Evolutionary conservation across 2,329 filamentous ascomycete genomes (phyloP).

Genomic region (Beauveria sp.): DNA sequence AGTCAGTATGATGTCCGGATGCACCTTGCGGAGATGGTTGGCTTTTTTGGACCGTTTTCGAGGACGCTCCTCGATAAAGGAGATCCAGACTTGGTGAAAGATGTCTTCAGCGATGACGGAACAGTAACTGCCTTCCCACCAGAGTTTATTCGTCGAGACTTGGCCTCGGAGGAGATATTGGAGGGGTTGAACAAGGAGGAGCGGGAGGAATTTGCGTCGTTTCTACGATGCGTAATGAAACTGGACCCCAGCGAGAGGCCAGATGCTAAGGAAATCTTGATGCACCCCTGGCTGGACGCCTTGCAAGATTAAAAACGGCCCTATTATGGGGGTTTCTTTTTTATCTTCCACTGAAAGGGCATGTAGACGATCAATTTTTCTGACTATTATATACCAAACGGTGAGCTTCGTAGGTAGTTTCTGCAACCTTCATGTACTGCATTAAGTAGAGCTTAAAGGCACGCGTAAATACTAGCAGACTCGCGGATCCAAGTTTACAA

Average conservation of each 20-base stretch:
- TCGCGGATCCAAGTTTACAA: too few species aligned
- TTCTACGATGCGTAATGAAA: conserved; percentile 14
- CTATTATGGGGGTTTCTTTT: too few species aligned
- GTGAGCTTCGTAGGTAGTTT: too few species aligned
- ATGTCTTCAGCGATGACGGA: conserved; percentile 12
- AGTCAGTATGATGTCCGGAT: conserved; percentile 12
- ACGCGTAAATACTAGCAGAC: too few species aligned
- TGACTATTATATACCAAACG: too few species aligned
- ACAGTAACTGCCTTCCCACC: background rate
- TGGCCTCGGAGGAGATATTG: conserved; percentile 11
- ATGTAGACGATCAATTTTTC: too few species aligned
- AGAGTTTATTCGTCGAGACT: background rate
- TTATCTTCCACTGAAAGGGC: too few species aligned
- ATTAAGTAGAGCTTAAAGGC: too few species aligned
- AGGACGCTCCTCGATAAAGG: conserved; percentile 12
- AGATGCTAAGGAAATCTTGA: conserved; percentile 2
- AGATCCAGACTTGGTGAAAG: conserved; percentile 6
- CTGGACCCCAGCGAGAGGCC: conserved; percentile 14
- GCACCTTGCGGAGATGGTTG: conserved; percentile 16
- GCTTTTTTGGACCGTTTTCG: conserved; percentile 16
- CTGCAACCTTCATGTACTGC: too few species aligned
- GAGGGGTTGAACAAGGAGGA: conserved; percentile 10
- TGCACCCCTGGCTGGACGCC: conserved; percentile 15
- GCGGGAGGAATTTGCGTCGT: conserved; percentile 13
- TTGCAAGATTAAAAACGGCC: background rate